These are phyloP conservation scores for Mallotus nudiflorus DNA, from an alignment of 345 rosid species.

Conservation along the genomic window DNA sequence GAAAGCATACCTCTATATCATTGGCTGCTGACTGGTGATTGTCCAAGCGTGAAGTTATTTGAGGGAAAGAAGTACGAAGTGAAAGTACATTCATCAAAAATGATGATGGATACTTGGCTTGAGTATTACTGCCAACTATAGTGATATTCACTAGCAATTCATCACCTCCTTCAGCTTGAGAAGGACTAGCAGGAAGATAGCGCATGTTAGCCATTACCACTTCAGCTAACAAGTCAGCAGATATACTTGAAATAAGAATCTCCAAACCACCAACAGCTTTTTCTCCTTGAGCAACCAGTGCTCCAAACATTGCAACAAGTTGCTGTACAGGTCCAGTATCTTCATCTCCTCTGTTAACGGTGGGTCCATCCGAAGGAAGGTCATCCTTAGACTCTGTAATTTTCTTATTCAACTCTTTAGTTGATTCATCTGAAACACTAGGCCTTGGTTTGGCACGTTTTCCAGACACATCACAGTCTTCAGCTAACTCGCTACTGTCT, in stretches of 20 bases:
- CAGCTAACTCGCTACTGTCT: conserved; percentile 45
- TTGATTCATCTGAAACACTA: conserved; percentile 59
- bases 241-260: conserved; percentile 89
- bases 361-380: conserved; percentile 40
- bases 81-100: conserved; percentile 73
- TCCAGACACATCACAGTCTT: conserved; percentile 51
- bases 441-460: conserved; percentile 68
- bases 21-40: conserved; percentile 36
- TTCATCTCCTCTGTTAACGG: conserved; percentile 42
- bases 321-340: conserved; percentile 84
- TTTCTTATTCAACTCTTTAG: conserved; percentile 46
- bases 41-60: conserved; percentile 55
- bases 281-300: conserved; percentile 97
- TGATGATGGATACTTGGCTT: conserved; percentile 70
- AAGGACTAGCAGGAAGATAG: conserved; percentile 52
- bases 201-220: conserved; percentile 95
- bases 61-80: conserved; percentile 73
- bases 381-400: conserved; percentile 44
- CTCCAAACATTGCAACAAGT: conserved; percentile 90
- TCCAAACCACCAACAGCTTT: conserved; percentile 78
- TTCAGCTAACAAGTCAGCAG: conserved; percentile 93
- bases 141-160: conserved; percentile 58
- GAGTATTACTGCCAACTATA: conserved; percentile 63
- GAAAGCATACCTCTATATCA: conserved; percentile 38
- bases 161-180: conserved; percentile 56